Conservation (phyloP, 805 yeast genomes). For the Yarrowia sp. region DNA sequence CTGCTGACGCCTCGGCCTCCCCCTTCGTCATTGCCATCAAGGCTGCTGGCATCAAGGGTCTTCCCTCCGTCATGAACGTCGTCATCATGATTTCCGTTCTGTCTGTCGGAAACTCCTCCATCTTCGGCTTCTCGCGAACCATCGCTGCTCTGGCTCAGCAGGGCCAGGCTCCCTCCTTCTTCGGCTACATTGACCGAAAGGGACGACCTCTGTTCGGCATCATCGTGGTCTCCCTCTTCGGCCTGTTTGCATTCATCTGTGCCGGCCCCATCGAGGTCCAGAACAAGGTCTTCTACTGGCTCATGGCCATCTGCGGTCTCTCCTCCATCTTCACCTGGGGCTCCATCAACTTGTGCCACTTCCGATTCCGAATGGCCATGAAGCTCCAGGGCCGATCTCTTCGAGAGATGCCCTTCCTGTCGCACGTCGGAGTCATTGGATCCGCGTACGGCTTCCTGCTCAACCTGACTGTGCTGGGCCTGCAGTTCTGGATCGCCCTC, state of each 20-base stretch:
- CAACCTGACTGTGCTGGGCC: constrained; percentile 55
- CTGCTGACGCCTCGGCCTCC: constrained; percentile 57
- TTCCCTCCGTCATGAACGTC: constrained; percentile 66
- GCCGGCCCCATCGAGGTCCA: constrained; percentile 54
- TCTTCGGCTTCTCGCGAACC: constrained; percentile 65
- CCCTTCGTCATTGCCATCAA: constrained; percentile 68
- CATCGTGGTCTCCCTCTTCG: constrained; percentile 45
- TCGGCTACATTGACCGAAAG: constrained; percentile 63
- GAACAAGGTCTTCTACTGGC: constrained; percentile 60
- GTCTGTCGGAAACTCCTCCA: constrained; percentile 69
- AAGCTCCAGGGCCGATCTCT: constrained; percentile 57
- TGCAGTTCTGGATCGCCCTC: constrained; percentile 77
- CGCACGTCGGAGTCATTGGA: constrained; percentile 64
- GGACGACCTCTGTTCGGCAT: constrained; percentile 76
- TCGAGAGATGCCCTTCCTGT: constrained; percentile 58
- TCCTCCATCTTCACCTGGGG: constrained; percentile 65
- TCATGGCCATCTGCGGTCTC: constrained; percentile 60
- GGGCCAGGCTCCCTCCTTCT: constrained; percentile 55
- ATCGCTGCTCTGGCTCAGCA: constrained; percentile 62
- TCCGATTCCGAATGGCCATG: constrained; percentile 64
- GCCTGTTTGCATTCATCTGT: constrained; percentile 55
- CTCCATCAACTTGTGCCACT: constrained; percentile 56
- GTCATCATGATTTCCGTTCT: constrained; percentile 61
- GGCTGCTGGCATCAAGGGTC: constrained; percentile 59
- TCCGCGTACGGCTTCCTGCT: constrained; percentile 58